Conservation (phyloP, 768 basidiomycete species). For the Suillus alpinus region DNA sequence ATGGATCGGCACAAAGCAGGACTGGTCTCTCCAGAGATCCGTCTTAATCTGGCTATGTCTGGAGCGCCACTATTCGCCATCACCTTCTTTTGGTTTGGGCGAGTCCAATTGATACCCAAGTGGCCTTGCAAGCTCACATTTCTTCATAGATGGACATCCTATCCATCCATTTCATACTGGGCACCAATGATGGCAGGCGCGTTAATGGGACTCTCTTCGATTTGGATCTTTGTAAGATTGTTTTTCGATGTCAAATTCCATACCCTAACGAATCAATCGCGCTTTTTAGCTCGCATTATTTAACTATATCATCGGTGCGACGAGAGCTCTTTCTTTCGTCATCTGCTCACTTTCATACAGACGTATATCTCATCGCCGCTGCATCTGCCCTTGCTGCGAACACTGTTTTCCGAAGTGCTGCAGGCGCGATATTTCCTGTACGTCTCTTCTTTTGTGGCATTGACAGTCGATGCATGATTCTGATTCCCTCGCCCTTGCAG, state of each 20-base stretch:
- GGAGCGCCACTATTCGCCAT: not conserved
- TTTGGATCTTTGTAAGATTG: not conserved
- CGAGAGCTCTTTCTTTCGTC: not conserved
- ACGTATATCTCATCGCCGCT: not conserved
- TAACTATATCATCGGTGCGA: not conserved
- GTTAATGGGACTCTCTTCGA: not conserved
- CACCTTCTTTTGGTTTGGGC: not conserved
- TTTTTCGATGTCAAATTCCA: not conserved
- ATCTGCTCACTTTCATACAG: not conserved
- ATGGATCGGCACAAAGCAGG: not conserved
- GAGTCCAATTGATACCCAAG: not conserved
- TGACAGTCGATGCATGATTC: not conserved
- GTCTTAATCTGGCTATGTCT: not conserved
- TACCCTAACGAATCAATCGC: not conserved
- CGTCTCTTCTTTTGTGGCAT: not conserved
- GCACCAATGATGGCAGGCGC: not conserved
- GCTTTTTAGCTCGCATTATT: not conserved
- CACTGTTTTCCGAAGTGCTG: not conserved
- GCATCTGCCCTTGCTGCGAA: not conserved
- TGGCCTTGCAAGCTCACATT: not conserved
- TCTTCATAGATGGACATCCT: not conserved
- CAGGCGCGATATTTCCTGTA: not conserved
- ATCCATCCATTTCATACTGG: not conserved
- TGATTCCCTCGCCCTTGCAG: not conserved
- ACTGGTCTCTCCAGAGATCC: not conserved